A percentile compares a stretch with the other conserved stretches of the same genome.
phyloP scores from a whole-genome alignment of 2,329 filamentous ascomycete genomes.

The Aspergillus spinulosporus region DNA sequence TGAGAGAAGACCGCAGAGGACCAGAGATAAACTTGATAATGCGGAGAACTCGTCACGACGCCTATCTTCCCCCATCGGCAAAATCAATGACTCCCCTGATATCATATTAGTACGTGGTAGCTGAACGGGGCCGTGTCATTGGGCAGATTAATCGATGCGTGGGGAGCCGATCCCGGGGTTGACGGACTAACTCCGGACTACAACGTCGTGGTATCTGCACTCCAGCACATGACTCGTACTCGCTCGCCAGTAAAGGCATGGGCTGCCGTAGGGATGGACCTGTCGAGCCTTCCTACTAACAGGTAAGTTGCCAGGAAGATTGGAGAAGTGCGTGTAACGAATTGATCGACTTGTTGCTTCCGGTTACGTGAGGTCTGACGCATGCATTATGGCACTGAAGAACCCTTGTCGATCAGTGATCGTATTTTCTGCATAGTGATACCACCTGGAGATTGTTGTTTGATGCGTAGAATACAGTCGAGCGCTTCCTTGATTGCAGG shows the following conservation, averaged over 20 bases:
- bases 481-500: slow-evolving; percentile 8
- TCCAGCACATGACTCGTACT: not conserved
- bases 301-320: not conserved
- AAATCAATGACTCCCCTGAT: not conserved
- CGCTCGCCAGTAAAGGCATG: not conserved
- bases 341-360: not conserved
- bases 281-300: not conserved
- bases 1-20: not conserved
- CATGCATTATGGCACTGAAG: not conserved
- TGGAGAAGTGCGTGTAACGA: not conserved
- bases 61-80: not conserved
- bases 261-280: not conserved
- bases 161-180: slow-evolving; percentile 6
- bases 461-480: not conserved
- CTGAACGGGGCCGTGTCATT: not conserved
- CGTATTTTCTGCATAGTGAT: slow-evolving; percentile 11
- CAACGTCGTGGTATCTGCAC: not conserved
- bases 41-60: not conserved
- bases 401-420: not conserved
- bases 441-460: not conserved
- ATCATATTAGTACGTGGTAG: not conserved
- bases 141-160: slow-evolving; percentile 12
- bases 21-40: slow-evolving; percentile 3
- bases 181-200: not conserved
- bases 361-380: not conserved